Evolutionary conservation across 2,329 filamentous ascomycete genomes (phyloP), one percentile per base, ranked within the genome.

Genomic region (Onygenales sp.): DNA sequence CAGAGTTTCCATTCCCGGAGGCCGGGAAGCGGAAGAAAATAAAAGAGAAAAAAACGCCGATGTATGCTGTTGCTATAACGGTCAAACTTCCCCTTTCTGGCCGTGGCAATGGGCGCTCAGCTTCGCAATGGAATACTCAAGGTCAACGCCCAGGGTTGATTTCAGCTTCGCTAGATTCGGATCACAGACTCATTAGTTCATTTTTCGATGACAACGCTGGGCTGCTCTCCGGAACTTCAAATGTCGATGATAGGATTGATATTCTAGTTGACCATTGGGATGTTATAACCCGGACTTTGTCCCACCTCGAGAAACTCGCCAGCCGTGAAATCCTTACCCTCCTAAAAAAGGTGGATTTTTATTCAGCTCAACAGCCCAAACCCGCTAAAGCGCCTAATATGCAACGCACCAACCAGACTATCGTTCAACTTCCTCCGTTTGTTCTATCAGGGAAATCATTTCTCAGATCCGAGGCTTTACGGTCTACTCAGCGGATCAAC

Each of bases 241-340:
- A 73, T 10, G 61, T 75, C 46, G 77, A 81, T 60, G 76, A 79
- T 53, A 73, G 77, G 9, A 75, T 81, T 10, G 78, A 81, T 58
- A 65, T 78, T 7, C 67, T 82, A 32, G 77, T 79, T 31, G 76
- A 80, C 53, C 77, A 80, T 56, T 82, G 78, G 79, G 78, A 82
- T 61, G 74, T 81, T 56, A 79, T 82, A 54, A 76, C 77, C 49
- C 73, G 79, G 21, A 78, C 77, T 2, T 64, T 82, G 27, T 77
- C 76, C 2, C 75, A 74, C 52, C 66, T 82, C 10, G 77, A 82
- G 59, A 71, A 72, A 52, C 63, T 77, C 11, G 77, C 77, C 3
- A 73, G 75, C 48, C 73, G 73, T 50, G 75, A 78, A 54, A 78
- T 82, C 42, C 63, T 77, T 32, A 70, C 70, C 32, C 67, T 77